Base-by-base conservation (phyloP, 1,284 basidiomycete genomes). In the Xerocomus amazonicus region DNA sequence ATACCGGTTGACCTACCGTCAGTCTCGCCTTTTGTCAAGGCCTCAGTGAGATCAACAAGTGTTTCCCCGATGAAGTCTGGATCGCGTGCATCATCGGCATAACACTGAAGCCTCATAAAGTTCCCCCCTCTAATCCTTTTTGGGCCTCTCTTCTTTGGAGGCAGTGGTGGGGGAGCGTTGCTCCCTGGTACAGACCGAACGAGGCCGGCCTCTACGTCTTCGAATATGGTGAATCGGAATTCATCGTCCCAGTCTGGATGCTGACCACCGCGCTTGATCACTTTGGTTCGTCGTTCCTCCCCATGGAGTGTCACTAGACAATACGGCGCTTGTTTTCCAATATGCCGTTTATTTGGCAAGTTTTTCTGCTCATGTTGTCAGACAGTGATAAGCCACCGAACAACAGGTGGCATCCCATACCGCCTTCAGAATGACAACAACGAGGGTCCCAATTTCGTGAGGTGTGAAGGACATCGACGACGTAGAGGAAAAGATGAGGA, bases 231-330 rank as follows among this genome's bases (percentile, higher is more conserved):
- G 70, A 99, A 99, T 40, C 97, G 87, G 58, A 99, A 78, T 72
- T 99, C 96, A 63, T 97, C 93, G 67, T 99, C 97, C 96, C 97
- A 99, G 68, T 92, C 90, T 8, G 96, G 97, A 69, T 97, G 93
- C 69, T 99, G 96, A 4, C 97, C 97, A 46, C 97, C 96, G 34
- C 93, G 87, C 67, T 92, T 95, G 70, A 98, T 90, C 8, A 93
- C 83, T 68, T 90, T 90, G 28, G 96, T 95, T 44, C 87, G 80
- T 48, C 84, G 82, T 63, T 84, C 94, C 69, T 92, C 84, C 40
- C 84, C 83, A 61, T 90, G 88, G 51, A 94, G 76, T 6, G 77
- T 73, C 35, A 97, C 78, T 23, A 86, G 75, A 61, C 93, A 96
- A 70, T 95, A 99, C 0, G 97, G 97, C 66, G 97, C 94, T 70